phyloP scores from a whole-genome alignment of 2,329 filamentous ascomycete genomes.

The Cladosporium oxysporum region DNA sequence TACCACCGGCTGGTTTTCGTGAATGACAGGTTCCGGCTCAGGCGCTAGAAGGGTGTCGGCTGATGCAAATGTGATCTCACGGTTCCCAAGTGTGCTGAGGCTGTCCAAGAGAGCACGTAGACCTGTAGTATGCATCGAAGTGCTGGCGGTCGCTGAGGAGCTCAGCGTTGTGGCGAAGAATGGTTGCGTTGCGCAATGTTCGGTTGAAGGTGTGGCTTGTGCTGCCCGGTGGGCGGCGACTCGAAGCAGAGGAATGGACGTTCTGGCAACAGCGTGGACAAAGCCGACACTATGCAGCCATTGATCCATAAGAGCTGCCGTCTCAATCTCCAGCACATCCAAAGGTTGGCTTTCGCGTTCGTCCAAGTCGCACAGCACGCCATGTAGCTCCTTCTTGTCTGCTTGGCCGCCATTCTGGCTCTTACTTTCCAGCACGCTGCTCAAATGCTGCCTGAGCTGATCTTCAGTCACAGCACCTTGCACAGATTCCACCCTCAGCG shows the following conservation, averaged over 20 bases:
- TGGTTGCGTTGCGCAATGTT: background rate
- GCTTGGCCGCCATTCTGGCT: constrained; percentile 22
- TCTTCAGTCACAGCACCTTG: constrained; percentile 25
- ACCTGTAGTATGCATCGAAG: constrained; percentile 10
- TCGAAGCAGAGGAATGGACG: constrained; percentile 9
- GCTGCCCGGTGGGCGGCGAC: background rate
- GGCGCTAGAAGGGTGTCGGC: constrained; percentile 27
- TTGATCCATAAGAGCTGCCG: constrained; percentile 24
- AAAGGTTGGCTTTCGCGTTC: constrained; percentile 1
- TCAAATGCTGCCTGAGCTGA: constrained; percentile 24
- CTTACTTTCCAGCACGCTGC: background rate
- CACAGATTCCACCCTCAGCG: constrained; percentile 25
- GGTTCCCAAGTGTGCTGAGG: constrained; percentile 17
- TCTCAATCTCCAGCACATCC: constrained; percentile 30
- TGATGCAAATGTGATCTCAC: constrained; percentile 25
- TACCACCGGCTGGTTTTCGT: constrained; percentile 6
- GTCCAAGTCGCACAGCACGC: constrained; percentile 31
- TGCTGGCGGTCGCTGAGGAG: background rate
- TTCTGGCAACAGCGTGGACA: constrained; percentile 27
- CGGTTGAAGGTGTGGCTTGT: background rate
- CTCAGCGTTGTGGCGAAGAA: constrained; percentile 20
- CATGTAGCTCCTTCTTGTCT: constrained; percentile 24
- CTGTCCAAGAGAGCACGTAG: constrained; percentile 23
- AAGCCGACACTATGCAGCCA: constrained; percentile 32
- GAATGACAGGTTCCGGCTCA: constrained; percentile 24